Evolutionary conservation across 176 grass and related monocot species (phyloP).

Genomic region (Oryza officinalis): DNA sequence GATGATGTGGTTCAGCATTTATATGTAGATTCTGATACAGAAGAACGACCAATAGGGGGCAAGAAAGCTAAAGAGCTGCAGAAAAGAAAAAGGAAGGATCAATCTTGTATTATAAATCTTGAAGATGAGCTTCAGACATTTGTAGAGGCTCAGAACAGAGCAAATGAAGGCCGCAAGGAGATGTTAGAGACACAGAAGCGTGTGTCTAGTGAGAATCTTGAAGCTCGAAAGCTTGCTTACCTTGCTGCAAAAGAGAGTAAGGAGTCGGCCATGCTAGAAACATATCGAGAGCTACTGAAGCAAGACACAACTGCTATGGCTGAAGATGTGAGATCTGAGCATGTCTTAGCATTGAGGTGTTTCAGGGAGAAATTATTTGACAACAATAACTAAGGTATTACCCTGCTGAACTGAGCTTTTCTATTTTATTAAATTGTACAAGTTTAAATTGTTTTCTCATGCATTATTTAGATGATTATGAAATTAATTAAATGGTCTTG

Average conservation of each 20-base stretch:
- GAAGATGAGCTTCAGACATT: not conserved
- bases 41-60: not conserved
- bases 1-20: not conserved
- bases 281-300: no score
- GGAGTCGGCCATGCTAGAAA: no score
- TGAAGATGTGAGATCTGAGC: no score
- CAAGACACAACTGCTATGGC: no score
- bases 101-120: not conserved
- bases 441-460: no score
- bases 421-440: no score
- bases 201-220: constrained; percentile 4
- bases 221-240: not conserved
- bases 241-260: not conserved
- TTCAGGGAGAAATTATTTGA: no score
- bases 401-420: no score
- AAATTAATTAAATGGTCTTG: no score
- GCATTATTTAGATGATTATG: no score
- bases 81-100: not conserved
- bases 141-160: not conserved
- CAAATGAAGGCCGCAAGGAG: not conserved
- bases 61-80: not conserved
- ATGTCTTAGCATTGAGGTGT: no score
- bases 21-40: not conserved
- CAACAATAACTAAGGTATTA: no score
- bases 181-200: not conserved